Base-by-base conservation (phyloP, 2,329 filamentous ascomycete species). In the Tolypocladium cylindrosporum region DNA sequence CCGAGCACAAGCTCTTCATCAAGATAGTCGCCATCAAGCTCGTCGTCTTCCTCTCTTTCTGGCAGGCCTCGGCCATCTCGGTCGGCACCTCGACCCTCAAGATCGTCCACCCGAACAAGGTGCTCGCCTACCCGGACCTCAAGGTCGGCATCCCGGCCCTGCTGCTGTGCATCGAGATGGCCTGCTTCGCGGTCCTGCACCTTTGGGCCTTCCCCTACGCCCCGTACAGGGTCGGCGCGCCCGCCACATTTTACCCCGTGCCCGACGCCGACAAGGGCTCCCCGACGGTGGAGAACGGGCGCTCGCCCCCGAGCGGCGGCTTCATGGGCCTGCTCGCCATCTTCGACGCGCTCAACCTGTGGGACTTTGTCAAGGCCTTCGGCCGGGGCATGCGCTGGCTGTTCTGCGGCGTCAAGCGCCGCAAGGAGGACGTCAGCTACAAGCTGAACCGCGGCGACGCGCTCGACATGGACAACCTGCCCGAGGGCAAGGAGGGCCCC, bases 21-120 rank as follows among this genome's bases (percentile, higher is more conserved):
- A 96, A 96, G 72, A 85, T 96, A 34, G 69, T 91, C 24, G 88
- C 90, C 66, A 94, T 96, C 74, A 96, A 96, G 73, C 80, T 95
- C 36, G 90, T 95, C 67, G 91, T 96, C 67, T 96, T 96, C 77
- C 80, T 96, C 64, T 91, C 87, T 41, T 95, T 95, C 72, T 96
- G 91, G 91, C 91, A 96, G 73, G 79, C 71, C 3, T 74, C 77
- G 5, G 72, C 77, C 61, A 79, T 82, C 61, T 79, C 77, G 6
- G 64, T 82, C 41, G 78, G 72, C 61, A 80, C 78, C 0, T 83
- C 83, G 0, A 79, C 80, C 5, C 79, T 88, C 5, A 79, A 86
- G 19, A 77, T 94, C 55, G 81, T 81, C 40, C 73, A 85, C 61
- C 71, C 88, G 1, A 86, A 79, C 50, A 71, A 78, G 1, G 79